These are phyloP conservation scores for Parathielavia appendiculata DNA, from an alignment of 495 filamentous ascomycete species.

Conservation along the genomic window DNA sequence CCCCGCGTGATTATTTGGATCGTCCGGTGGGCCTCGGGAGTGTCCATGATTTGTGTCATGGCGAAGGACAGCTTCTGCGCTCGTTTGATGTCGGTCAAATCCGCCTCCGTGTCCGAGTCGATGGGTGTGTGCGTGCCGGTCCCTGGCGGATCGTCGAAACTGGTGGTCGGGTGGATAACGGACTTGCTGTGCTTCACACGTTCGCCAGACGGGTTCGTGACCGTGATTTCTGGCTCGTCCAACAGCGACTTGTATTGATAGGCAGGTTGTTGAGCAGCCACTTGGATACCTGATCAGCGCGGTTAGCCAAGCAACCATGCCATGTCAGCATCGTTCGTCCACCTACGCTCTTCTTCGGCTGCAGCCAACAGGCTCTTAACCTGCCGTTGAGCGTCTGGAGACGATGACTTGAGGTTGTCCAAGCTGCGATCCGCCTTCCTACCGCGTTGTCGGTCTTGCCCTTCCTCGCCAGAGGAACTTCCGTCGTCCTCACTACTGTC, in stretches of 20 bases:
- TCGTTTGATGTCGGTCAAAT: slow-evolving; percentile 73
- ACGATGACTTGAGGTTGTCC: slow-evolving; percentile 22
- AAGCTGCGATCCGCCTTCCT: slow-evolving; percentile 40
- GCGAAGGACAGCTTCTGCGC: slow-evolving; percentile 79
- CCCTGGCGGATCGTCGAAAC: slow-evolving; percentile 60
- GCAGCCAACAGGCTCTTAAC: slow-evolving; percentile 59
- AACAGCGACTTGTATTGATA: slow-evolving; percentile 50
- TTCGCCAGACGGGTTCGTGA: slow-evolving; percentile 59
- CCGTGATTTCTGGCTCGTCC: slow-evolving; percentile 57
- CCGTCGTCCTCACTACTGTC: slow-evolving; percentile 53
- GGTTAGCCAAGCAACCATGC: slow-evolving; percentile 17
- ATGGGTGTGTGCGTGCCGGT: slow-evolving; percentile 72
- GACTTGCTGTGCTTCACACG: slow-evolving; percentile 50
- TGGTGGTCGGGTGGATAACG: slow-evolving; percentile 74
- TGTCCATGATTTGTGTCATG: slow-evolving; percentile 70
- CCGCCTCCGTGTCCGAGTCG: slow-evolving; percentile 80
- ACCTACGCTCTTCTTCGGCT: slow-evolving; percentile 75
- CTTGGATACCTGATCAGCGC: slow-evolving; percentile 33
- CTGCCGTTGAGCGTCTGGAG: slow-evolving; percentile 32
- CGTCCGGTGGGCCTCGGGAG: slow-evolving; percentile 68
- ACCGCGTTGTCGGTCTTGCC: slow-evolving; percentile 46
- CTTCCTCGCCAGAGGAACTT: slow-evolving; percentile 48
- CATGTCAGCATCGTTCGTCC: not conserved
- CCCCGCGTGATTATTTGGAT: slow-evolving; percentile 87
- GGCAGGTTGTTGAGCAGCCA: slow-evolving; percentile 36